Evolutionary conservation across 352 stramenopile species (phyloP).

Genomic region (Thraustotheca clavata): DNA sequence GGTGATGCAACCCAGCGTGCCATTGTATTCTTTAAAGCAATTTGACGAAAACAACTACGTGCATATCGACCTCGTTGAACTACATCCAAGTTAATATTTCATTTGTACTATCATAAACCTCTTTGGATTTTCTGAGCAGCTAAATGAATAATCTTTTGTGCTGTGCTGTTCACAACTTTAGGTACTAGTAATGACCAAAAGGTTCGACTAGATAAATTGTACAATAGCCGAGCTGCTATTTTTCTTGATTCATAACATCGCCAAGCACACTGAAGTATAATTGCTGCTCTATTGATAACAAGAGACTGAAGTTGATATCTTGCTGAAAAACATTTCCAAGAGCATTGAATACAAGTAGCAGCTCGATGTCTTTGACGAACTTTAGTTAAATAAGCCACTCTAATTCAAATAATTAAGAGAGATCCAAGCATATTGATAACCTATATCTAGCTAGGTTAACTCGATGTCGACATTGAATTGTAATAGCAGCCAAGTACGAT

Average conservation of each 20-base stretch:
- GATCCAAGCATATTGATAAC: background rate
- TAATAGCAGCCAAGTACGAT: background rate
- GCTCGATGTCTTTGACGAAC: background rate
- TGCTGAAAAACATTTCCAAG: background rate
- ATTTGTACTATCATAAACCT: background rate
- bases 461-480: constrained; percentile 4
- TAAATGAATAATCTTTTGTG: background rate
- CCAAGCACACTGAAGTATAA: constrained; percentile 9
- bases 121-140: constrained; percentile 10
- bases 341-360: background rate
- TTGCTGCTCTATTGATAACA: background rate
- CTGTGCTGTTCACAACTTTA: background rate
- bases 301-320: background rate
- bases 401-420: background rate
- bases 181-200: background rate
- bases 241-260: background rate
- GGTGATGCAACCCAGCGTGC: background rate
- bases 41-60: constrained; percentile 2
- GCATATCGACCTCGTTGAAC: constrained; percentile 11
- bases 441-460: background rate
- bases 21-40: constrained; percentile 9
- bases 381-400: background rate
- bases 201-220: background rate
- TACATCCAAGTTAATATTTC: background rate
- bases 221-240: background rate